Conservation (phyloP, 129 eudicot genomes). For the Artemisia tridentata region DNA sequence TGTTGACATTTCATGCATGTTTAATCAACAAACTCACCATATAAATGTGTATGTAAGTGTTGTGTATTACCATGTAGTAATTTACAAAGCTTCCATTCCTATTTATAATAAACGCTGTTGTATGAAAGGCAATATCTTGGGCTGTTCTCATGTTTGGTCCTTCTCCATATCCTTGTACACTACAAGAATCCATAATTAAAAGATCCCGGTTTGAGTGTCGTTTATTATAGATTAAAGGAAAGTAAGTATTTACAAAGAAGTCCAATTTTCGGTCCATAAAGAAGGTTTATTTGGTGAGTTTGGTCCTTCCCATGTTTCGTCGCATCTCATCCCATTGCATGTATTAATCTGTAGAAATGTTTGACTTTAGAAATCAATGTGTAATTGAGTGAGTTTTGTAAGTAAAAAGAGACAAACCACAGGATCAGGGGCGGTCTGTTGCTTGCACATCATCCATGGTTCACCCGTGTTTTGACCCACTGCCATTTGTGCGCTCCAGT, state of each 20-base stretch:
- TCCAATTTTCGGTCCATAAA: slow-evolving; percentile 94
- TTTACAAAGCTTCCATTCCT: slow-evolving; percentile 82
- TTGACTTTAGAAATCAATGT: not conserved
- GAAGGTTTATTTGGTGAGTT: slow-evolving; percentile 83
- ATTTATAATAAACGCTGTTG: slow-evolving; percentile 60
- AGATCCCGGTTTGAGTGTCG: not conserved
- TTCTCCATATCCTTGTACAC: slow-evolving; percentile 67
- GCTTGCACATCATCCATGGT: slow-evolving; percentile 99
- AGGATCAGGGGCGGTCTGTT: slow-evolving; percentile 91
- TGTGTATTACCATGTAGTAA: slow-evolving; percentile 70
- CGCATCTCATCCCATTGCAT: slow-evolving; percentile 87
- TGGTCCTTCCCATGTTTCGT: slow-evolving; percentile 80
- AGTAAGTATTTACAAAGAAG: slow-evolving; percentile 53
- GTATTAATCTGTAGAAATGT: slow-evolving; percentile 68
- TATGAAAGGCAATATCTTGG: slow-evolving; percentile 72
- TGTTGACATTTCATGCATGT: too few species aligned
- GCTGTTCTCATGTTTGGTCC: slow-evolving; percentile 52
- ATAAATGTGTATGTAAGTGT: not conserved
- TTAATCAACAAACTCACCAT: not conserved
- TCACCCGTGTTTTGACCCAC: slow-evolving; percentile 69
- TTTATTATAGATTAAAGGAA: not conserved
- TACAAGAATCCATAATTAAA: slow-evolving; percentile 27
- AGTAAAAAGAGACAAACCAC: slow-evolving; percentile 44
- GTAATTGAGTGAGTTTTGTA: not conserved
- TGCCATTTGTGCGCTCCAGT: slow-evolving; percentile 87